Conservation (phyloP, 1,139 yeast genomes). For the Keqinozyma sinolaborantium region DNA sequence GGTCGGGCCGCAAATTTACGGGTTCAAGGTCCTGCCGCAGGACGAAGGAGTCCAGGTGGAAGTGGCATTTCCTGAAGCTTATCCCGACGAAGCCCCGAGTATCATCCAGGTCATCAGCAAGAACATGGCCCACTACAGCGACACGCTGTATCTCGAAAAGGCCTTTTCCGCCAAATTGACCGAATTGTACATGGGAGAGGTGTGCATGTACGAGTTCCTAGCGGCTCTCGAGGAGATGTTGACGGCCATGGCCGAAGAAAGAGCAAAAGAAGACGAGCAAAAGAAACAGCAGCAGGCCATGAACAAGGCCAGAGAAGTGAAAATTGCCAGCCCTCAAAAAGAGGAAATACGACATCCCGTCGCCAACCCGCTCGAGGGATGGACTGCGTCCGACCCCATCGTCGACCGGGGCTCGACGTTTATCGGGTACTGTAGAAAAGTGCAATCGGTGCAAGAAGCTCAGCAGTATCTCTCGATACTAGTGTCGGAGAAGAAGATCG, state of each 20-base stretch:
- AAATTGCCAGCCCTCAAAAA: slow-evolving; percentile 1
- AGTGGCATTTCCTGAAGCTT: slow-evolving; percentile 63
- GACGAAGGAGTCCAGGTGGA: slow-evolving; percentile 56
- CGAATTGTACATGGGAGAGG: slow-evolving; percentile 58
- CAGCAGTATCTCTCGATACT: slow-evolving; percentile 46
- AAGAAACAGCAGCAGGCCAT: slow-evolving; percentile 7
- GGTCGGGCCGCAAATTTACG: slow-evolving; percentile 38
- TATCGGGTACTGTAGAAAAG: slow-evolving; percentile 69
- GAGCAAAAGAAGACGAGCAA: slow-evolving; percentile 4
- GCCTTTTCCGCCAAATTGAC: slow-evolving; percentile 48
- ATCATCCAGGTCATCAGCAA: slow-evolving; percentile 47
- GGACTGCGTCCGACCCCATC: slow-evolving; percentile 77
- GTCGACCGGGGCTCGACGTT: slow-evolving; percentile 84
- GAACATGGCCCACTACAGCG: slow-evolving; percentile 30
- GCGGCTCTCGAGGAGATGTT: slow-evolving; percentile 59
- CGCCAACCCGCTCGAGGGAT: slow-evolving; percentile 55
- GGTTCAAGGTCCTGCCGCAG: slow-evolving; percentile 61
- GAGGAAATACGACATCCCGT: slow-evolving; percentile 1
- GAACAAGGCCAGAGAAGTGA: neutral
- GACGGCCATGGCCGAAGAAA: slow-evolving; percentile 26
- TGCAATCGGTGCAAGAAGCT: slow-evolving; percentile 64
- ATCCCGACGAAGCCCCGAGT: slow-evolving; percentile 66
- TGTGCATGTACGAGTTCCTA: slow-evolving; percentile 75
- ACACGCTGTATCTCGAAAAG: slow-evolving; percentile 39
- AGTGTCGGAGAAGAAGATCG: slow-evolving; percentile 61